Conservation (phyloP, 179 eudicot species). For the Beta lomatogona region DNA sequence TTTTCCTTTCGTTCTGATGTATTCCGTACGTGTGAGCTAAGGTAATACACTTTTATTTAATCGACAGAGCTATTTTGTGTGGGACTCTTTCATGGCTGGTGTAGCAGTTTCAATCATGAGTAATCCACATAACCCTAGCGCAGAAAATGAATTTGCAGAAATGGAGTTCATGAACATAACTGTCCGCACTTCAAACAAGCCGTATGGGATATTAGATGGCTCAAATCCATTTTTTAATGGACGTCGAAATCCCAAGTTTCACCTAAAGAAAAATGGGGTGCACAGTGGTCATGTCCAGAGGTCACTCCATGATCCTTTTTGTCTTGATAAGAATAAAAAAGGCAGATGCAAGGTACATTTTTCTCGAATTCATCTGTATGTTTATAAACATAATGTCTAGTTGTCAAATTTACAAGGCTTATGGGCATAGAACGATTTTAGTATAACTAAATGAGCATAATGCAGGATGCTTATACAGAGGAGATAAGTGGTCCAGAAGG, state of each 20-base stretch:
- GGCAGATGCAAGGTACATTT: conserved; percentile 70
- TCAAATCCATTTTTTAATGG: conserved; percentile 80
- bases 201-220: conserved; percentile 75
- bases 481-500: conserved; percentile 52
- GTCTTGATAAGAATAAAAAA: conserved; percentile 48
- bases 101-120: conserved; percentile 82
- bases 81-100: conserved; percentile 80
- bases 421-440: no score
- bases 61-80: conserved; percentile 74
- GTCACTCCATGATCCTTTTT: conserved; percentile 69
- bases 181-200: conserved; percentile 73
- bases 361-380: neutral
- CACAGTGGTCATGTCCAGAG: conserved; percentile 92
- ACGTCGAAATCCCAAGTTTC: conserved; percentile 48
- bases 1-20: neutral
- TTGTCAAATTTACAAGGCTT: neutral
- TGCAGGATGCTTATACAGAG: conserved; percentile 82
- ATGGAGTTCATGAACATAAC: conserved; percentile 79
- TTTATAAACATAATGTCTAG: neutral
- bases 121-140: conserved; percentile 34
- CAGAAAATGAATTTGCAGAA: conserved; percentile 75
- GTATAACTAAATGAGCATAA: no score
- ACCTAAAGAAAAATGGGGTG: conserved; percentile 53
- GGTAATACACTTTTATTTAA: neutral
- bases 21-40: no score